Evolutionary conservation across 2,329 filamentous ascomycete species (phyloP).

Genomic region (Alternaria ethzedia): DNA sequence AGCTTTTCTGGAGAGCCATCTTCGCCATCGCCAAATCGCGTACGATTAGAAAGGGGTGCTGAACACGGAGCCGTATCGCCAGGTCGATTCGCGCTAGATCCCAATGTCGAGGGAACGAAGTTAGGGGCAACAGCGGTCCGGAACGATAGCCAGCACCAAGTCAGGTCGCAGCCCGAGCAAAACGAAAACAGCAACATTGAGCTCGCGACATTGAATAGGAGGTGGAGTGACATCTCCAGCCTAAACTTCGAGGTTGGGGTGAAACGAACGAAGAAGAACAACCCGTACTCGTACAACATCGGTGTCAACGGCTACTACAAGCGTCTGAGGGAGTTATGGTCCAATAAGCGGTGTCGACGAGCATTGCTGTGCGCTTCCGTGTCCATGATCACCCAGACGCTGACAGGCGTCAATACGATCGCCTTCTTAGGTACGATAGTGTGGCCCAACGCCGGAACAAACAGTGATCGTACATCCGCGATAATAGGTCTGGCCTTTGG

Average conservation of each 20-base stretch:
- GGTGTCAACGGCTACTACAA: constrained; percentile 31
- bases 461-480: constrained; percentile 12
- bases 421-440: constrained; percentile 26
- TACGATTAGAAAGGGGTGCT: neutral
- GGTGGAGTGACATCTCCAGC: constrained; percentile 14
- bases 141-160: neutral
- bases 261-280: constrained; percentile 1
- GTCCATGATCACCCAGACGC: constrained; percentile 26
- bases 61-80: neutral
- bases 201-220: neutral
- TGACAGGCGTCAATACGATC: constrained; percentile 20
- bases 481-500: constrained; percentile 27
- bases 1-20: neutral
- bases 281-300: constrained; percentile 29
- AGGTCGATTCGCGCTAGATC: neutral
- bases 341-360: constrained; percentile 24
- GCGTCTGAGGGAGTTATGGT: constrained; percentile 21
- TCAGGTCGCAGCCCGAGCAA: neutral
- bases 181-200: constrained; percentile 3
- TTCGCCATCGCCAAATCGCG: neutral
- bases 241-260: constrained; percentile 9
- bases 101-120: neutral
- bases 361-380: constrained; percentile 22
- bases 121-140: neutral
- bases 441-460: constrained; percentile 12